A percentile compares a stretch with the other conserved stretches of the same genome.
These are phyloP conservation scores for Stachybotrys chartarum DNA, from an alignment of 2,329 filamentous ascomycete genomes.

Conservation along the genomic window DNA sequence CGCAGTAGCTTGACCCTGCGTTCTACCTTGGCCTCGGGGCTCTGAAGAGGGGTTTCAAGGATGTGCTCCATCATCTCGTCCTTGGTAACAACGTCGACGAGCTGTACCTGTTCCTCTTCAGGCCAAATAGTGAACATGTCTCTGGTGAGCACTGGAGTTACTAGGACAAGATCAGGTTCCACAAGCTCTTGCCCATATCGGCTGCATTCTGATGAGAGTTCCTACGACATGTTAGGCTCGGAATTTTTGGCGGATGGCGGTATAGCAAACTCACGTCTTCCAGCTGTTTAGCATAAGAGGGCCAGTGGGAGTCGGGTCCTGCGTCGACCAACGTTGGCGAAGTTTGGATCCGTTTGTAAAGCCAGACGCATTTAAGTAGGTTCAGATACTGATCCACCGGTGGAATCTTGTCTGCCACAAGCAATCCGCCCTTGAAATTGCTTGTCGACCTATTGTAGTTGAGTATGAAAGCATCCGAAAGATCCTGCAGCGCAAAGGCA, in stretches of 20 bases:
- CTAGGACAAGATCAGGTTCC: constrained; percentile 11
- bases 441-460: constrained; percentile 18
- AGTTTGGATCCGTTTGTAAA: constrained; percentile 13
- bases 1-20: constrained; percentile 16
- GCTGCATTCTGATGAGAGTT: constrained; percentile 16
- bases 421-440: constrained; percentile 15
- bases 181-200: constrained; percentile 20
- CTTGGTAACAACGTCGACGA: constrained; percentile 21
- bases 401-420: constrained; percentile 16
- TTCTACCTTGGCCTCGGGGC: constrained; percentile 9
- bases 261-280: constrained; percentile 18
- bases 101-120: constrained; percentile 14
- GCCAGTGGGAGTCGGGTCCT: constrained; percentile 22
- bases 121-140: constrained; percentile 22
- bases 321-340: constrained; percentile 8
- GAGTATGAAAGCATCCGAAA: constrained; percentile 24
- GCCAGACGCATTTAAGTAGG: constrained; percentile 25
- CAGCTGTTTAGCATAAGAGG: constrained; percentile 23
- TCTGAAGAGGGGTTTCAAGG: constrained; percentile 15
- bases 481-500: constrained; percentile 15
- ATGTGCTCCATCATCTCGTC: constrained; percentile 26
- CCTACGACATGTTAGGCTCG: constrained; percentile 10
- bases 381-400: constrained; percentile 20
- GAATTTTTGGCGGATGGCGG: background rate
- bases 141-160: constrained; percentile 8